Percentiles rank a stretch among this genome's conserved stretches.
Evolutionary conservation across 2,329 filamentous ascomycete genomes (phyloP).

Genomic region (Xylariales sp.): DNA sequence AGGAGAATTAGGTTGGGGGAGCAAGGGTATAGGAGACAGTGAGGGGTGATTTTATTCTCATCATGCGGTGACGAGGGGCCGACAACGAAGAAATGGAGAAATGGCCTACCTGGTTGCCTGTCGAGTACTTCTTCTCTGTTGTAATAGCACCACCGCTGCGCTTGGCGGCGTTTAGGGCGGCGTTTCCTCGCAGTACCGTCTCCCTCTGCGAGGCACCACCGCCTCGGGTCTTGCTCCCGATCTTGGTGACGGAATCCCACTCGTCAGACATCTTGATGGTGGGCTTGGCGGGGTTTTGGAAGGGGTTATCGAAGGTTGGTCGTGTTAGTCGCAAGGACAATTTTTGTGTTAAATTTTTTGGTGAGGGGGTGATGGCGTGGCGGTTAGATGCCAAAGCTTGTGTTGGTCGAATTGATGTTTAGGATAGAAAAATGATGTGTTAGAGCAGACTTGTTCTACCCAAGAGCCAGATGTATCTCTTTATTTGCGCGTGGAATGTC

Average conservation of each 20-base stretch:
- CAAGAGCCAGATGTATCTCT: slow-evolving; percentile 21
- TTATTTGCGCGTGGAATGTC: slow-evolving; percentile 47
- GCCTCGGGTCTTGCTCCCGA: slow-evolving; percentile 84
- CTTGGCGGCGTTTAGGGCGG: slow-evolving; percentile 88
- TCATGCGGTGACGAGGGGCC: neutral
- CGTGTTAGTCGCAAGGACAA: slow-evolving; percentile 6
- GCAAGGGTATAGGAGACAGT: neutral
- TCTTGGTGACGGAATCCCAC: slow-evolving; percentile 92
- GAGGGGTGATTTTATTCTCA: neutral
- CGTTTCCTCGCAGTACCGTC: slow-evolving; percentile 87
- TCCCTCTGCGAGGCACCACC: slow-evolving; percentile 77
- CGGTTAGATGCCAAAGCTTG: neutral
- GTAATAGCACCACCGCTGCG: slow-evolving; percentile 79
- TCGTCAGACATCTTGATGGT: slow-evolving; percentile 73
- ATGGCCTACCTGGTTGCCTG: slow-evolving; percentile 80
- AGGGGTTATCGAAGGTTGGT: slow-evolving; percentile 22
- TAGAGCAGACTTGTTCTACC: neutral
- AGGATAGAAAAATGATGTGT: slow-evolving; percentile 9
- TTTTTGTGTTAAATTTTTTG: neutral
- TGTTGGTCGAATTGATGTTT: slow-evolving; percentile 7
- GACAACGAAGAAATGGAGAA: neutral
- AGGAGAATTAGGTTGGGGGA: neutral
- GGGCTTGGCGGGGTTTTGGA: slow-evolving; percentile 46
- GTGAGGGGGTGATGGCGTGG: neutral
- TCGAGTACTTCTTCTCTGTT: slow-evolving; percentile 91